phyloP scores from a whole-genome alignment of 495 filamentous ascomycete genomes.

The Penicillium malachiteum region DNA sequence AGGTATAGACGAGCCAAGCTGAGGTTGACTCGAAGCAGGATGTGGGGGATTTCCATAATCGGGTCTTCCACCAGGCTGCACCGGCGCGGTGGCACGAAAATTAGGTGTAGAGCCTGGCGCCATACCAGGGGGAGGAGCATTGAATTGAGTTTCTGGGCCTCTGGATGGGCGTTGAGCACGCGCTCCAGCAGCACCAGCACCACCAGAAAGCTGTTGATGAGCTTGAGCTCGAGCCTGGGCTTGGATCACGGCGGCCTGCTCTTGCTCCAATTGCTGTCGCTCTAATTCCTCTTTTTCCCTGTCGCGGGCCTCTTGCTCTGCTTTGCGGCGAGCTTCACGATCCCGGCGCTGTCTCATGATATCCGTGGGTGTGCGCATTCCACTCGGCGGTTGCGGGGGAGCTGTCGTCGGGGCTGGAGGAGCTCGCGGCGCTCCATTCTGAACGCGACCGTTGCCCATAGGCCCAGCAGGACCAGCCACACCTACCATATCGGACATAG shows the following conservation, averaged over 20 bases:
- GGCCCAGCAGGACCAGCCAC: constrained; percentile 44
- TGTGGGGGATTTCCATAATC: constrained; percentile 9
- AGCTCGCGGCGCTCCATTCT: constrained; percentile 50
- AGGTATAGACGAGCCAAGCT: constrained; percentile 16
- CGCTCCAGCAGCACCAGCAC: constrained; percentile 52
- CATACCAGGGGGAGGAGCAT: constrained; percentile 14
- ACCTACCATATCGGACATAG: constrained; percentile 82
- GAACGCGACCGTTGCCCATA: constrained; percentile 43
- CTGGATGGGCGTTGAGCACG: constrained; percentile 25
- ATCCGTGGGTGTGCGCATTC: constrained; percentile 59
- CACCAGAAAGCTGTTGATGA: constrained; percentile 17
- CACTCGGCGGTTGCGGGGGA: constrained; percentile 41
- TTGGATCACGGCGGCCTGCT: constrained; percentile 37
- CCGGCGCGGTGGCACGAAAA: constrained; percentile 12
- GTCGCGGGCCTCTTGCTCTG: constrained; percentile 54
- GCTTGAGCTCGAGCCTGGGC: constrained; percentile 21
- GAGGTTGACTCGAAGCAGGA: constrained; percentile 30
- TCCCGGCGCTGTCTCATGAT: constrained; percentile 73
- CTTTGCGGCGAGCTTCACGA: constrained; percentile 64
- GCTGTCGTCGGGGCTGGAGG: constrained; percentile 49
- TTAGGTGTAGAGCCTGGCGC: constrained; percentile 14
- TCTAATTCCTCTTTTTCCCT: constrained; percentile 54
- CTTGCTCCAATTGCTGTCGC: constrained; percentile 52
- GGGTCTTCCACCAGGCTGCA: constrained; percentile 13
- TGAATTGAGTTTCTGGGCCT: constrained; percentile 26